phyloP scores from a whole-genome alignment of 2,329 filamentous ascomycete species.

The Fusarium coffeatum region DNA sequence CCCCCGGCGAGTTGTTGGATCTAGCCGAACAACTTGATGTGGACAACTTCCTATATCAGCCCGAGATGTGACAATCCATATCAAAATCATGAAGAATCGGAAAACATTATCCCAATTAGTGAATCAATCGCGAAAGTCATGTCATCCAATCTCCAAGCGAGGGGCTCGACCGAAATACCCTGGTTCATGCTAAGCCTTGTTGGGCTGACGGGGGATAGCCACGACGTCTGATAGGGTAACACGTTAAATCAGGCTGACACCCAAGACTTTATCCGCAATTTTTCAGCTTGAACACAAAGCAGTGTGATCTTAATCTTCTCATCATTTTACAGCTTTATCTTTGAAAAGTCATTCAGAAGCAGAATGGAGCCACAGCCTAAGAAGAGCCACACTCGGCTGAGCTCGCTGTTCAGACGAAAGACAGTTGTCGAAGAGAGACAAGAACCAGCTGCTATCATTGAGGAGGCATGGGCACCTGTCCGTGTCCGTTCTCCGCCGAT shows the following conservation, averaged over 20 bases:
- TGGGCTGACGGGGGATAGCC: background rate
- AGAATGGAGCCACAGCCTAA: background rate
- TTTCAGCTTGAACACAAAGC: background rate
- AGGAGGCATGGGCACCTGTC: background rate
- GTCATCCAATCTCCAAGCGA: background rate
- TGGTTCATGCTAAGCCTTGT: background rate
- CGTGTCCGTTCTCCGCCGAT: background rate
- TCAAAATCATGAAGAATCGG: background rate
- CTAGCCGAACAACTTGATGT: conserved; percentile 49
- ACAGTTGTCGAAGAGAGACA: background rate
- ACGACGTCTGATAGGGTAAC: background rate
- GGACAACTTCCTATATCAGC: conserved; percentile 38
- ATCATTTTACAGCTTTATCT: background rate
- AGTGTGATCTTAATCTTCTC: background rate
- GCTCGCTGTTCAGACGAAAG: background rate
- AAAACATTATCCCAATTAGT: background rate
- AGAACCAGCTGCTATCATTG: background rate
- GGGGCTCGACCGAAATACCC: background rate
- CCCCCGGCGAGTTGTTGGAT: conserved; percentile 48
- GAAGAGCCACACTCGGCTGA: background rate
- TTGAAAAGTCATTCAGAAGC: background rate
- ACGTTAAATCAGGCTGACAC: background rate
- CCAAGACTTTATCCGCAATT: background rate
- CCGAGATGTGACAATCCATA: conserved; percentile 10
- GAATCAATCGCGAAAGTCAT: background rate